A percentile compares a stretch with the other conserved stretches of the same genome.
Evolutionary conservation across 352 stramenopile genomes (phyloP).

Genomic region (Globisporangium cederbergense): DNA sequence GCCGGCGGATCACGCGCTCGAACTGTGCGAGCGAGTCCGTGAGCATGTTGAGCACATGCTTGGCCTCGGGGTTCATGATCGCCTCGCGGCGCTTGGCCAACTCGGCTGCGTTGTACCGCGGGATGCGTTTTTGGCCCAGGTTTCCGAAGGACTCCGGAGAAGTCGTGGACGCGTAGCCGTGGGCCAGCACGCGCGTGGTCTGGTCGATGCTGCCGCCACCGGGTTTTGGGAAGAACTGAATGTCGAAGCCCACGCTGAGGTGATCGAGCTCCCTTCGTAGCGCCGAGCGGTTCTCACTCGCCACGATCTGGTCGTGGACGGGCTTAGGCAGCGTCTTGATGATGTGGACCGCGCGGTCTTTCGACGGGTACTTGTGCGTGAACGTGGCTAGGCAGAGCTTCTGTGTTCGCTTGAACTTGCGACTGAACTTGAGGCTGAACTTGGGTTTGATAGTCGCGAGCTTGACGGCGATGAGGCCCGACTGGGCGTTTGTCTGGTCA

Average conservation of each 20-base stretch:
- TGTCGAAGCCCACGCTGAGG: slow-evolving; percentile 48
- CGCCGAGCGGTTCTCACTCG: slow-evolving; percentile 32
- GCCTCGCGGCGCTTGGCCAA: slow-evolving; percentile 29
- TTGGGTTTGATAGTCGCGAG: slow-evolving; percentile 33
- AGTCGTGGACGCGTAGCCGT: slow-evolving; percentile 45
- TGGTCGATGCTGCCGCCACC: slow-evolving; percentile 29
- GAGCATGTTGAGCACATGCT: slow-evolving; percentile 36
- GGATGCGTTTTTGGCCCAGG: slow-evolving; percentile 18
- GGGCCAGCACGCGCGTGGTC: slow-evolving; percentile 38
- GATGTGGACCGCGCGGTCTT: slow-evolving; percentile 46
- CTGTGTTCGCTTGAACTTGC: slow-evolving; percentile 40
- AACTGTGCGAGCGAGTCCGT: slow-evolving; percentile 50
- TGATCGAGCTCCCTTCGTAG: slow-evolving; percentile 45
- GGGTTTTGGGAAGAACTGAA: slow-evolving; percentile 25
- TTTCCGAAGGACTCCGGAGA: slow-evolving; percentile 28
- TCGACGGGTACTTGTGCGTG: slow-evolving; percentile 38
- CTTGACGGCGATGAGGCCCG: slow-evolving; percentile 30
- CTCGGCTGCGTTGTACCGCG: slow-evolving; percentile 21
- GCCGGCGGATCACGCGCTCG: slow-evolving; percentile 54
- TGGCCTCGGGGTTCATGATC: slow-evolving; percentile 49
- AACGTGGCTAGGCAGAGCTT: slow-evolving; percentile 52
- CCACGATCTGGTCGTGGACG: slow-evolving; percentile 52
- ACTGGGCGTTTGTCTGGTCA: background rate
- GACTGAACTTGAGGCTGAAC: slow-evolving; percentile 24
- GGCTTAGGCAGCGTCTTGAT: slow-evolving; percentile 58